phyloP scores from a whole-genome alignment of 2,329 filamentous ascomycete species.

The Fusarium sp. region DNA sequence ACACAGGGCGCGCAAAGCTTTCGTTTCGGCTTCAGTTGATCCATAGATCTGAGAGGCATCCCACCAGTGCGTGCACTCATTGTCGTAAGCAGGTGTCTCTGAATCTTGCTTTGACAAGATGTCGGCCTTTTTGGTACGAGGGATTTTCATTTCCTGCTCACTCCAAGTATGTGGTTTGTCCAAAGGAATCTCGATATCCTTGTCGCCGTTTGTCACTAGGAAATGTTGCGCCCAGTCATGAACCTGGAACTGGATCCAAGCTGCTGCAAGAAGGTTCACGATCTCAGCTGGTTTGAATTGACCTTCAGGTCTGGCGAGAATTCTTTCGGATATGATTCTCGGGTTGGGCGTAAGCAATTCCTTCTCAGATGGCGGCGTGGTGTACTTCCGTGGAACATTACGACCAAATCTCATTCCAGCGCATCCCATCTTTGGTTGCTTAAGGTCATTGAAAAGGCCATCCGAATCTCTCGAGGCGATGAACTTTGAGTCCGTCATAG shows the following conservation, averaged over 20 bases:
- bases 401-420: slow-evolving; percentile 26
- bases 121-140: neutral
- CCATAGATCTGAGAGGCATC: slow-evolving; percentile 30
- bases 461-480: slow-evolving; percentile 4
- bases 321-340: slow-evolving; percentile 10
- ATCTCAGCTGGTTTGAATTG: slow-evolving; percentile 27
- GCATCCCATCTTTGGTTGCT: slow-evolving; percentile 19
- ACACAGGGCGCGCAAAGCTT: neutral
- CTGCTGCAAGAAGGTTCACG: slow-evolving; percentile 24
- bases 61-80: slow-evolving; percentile 29
- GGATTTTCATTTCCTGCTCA: slow-evolving; percentile 5
- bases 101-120: neutral
- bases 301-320: slow-evolving; percentile 15
- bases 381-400: slow-evolving; percentile 11
- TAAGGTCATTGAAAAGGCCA: slow-evolving; percentile 16
- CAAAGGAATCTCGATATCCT: slow-evolving; percentile 8
- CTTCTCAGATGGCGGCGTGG: neutral
- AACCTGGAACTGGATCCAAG: slow-evolving; percentile 29
- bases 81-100: slow-evolving; percentile 14
- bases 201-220: neutral
- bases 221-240: slow-evolving; percentile 25
- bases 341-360: slow-evolving; percentile 13
- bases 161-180: slow-evolving; percentile 5
- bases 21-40: slow-evolving; percentile 16
- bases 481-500: slow-evolving; percentile 27